A percentile compares a stretch with the other conserved stretches of the same genome.
phyloP scores from a whole-genome alignment of 148 eudicot genomes.

The Fagopyrum esculentum region DNA sequence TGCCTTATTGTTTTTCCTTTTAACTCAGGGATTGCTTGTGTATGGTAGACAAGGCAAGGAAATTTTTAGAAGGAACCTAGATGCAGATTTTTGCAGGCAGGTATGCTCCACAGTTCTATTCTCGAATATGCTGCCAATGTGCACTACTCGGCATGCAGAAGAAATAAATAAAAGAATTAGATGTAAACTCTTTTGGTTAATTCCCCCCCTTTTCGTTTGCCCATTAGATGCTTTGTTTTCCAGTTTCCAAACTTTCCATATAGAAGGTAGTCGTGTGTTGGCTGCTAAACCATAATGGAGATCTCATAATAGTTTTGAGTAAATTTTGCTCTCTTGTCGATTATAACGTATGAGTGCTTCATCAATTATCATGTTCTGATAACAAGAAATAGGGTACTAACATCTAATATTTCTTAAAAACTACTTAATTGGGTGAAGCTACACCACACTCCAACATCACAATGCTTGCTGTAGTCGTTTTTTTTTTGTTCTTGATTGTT shows the following conservation, averaged over 20 bases:
- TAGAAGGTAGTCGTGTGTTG: not conserved
- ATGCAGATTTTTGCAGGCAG: conserved; percentile 72
- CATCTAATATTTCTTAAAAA: not conserved
- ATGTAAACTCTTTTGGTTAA: not conserved
- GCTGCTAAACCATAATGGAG: not conserved
- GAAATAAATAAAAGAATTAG: not conserved
- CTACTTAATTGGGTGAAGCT: not conserved
- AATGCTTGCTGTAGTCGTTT: no score
- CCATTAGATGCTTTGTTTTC: no score
- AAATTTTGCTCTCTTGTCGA: not conserved
- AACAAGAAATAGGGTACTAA: not conserved
- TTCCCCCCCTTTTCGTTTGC: not conserved
- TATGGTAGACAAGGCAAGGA: conserved; percentile 91
- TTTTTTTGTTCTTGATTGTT: no score
- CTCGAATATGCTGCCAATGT: not conserved
- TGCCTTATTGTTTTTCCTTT: conserved; percentile 10
- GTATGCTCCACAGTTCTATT: conserved; percentile 24
- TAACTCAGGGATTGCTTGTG: conserved; percentile 72
- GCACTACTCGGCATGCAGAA: not conserved
- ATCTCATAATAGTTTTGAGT: not conserved
- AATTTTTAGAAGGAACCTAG: conserved; percentile 69
- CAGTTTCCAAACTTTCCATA: no score
- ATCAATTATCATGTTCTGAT: not conserved
- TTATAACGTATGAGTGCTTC: not conserved
- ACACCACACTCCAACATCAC: no score